These are phyloP conservation scores for Microsporum canis DNA, from an alignment of 2,329 filamentous ascomycete genomes.

Conservation along the genomic window DNA sequence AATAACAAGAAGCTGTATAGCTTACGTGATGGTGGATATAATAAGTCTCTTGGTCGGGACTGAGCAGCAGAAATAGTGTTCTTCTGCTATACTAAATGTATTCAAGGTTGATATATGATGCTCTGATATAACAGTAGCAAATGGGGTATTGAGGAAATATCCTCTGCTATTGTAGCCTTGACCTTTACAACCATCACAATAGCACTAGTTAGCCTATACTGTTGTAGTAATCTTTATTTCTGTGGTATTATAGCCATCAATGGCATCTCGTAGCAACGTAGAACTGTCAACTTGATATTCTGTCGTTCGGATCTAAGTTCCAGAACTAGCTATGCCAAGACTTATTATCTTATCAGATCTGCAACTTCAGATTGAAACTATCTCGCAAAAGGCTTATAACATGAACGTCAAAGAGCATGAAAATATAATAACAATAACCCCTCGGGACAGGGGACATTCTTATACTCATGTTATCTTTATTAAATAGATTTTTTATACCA, in stretches of 20 bases:
- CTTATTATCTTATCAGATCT: constrained; percentile 1
- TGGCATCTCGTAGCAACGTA: background rate
- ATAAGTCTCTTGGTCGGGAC: background rate
- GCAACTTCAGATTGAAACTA: background rate
- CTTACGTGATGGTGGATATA: background rate
- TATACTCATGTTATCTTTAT: background rate
- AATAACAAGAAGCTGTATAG: background rate
- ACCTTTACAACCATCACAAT: background rate
- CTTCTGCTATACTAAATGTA: background rate
- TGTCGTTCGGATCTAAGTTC: background rate
- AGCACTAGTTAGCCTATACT: background rate
- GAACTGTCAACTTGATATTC: background rate
- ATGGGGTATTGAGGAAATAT: too few relatives aligned
- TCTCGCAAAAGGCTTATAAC: background rate
- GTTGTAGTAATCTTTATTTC: background rate
- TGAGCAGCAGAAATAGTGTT: background rate
- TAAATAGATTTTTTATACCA: background rate
- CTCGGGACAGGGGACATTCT: background rate
- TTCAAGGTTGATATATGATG: too few relatives aligned
- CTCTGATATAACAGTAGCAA: too few relatives aligned
- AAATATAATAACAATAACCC: background rate
- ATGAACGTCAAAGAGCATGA: background rate
- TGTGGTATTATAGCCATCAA: background rate
- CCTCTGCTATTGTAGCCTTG: background rate
- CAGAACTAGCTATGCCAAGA: background rate